Percentiles rank a stretch among this genome's conserved stretches.
phyloP scores from a whole-genome alignment of 371 early-diverging fungal genomes.

The Dipsacomyces acuminosporus region DNA sequence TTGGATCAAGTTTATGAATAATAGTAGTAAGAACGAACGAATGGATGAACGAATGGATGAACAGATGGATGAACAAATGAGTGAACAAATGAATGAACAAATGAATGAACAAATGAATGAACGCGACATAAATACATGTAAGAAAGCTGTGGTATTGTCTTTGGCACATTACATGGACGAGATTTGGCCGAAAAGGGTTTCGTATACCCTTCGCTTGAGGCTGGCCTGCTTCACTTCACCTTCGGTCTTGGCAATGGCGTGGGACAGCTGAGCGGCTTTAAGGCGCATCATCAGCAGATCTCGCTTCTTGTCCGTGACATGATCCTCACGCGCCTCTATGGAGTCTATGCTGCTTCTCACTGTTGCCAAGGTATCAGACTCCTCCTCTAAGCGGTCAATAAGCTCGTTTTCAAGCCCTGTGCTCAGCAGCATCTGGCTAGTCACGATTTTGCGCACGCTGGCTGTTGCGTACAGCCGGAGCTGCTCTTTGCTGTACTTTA shows the following conservation, averaged over 20 bases:
- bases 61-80: too few relatives aligned
- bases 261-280: not conserved
- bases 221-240: not conserved
- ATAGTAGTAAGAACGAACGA: too few relatives aligned
- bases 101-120: too few relatives aligned
- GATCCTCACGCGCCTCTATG: not conserved
- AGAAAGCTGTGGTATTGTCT: too few relatives aligned
- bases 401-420: constrained; percentile 43
- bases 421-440: constrained; percentile 37
- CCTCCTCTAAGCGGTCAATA: constrained; percentile 26
- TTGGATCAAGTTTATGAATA: too few relatives aligned
- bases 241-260: not conserved
- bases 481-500: constrained; percentile 44
- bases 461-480: constrained; percentile 29
- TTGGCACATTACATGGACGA: not conserved
- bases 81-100: too few relatives aligned
- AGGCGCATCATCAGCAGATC: not conserved
- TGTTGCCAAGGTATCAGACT: constrained; percentile 4
- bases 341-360: not conserved
- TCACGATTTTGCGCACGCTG: constrained; percentile 29
- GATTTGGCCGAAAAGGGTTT: not conserved
- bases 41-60: too few relatives aligned
- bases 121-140: too few relatives aligned
- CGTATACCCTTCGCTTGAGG: not conserved
- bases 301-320: not conserved